phyloP scores from a whole-genome alignment of 2,329 filamentous ascomycete genomes.

The Colletotrichum tropicicola region DNA sequence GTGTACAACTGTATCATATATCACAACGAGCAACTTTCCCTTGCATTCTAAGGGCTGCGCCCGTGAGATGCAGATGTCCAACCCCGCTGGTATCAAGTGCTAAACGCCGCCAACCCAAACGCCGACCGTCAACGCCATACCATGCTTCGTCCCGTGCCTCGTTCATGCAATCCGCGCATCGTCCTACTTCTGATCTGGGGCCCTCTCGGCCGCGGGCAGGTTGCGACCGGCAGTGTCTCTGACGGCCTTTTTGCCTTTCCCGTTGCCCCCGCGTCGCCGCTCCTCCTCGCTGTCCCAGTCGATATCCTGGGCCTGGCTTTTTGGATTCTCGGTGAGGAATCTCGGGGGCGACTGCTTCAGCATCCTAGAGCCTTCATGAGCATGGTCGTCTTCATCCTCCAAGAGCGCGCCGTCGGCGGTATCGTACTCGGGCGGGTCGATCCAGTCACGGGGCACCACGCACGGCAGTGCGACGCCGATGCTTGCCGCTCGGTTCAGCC shows the following conservation, averaged over 20 bases:
- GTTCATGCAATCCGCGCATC: background rate
- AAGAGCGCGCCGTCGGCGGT: slow-evolving; percentile 76
- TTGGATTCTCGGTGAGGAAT: slow-evolving; percentile 35
- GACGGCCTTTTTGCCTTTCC: slow-evolving; percentile 54
- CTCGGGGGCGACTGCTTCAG: slow-evolving; percentile 48
- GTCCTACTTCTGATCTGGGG: slow-evolving; percentile 42
- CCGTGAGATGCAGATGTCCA: slow-evolving; percentile 22
- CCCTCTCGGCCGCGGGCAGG: slow-evolving; percentile 62
- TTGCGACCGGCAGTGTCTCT: slow-evolving; percentile 60
- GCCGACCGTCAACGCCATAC: slow-evolving; percentile 11
- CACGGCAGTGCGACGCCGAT: slow-evolving; percentile 85
- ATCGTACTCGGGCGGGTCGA: slow-evolving; percentile 80
- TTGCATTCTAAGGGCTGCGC: slow-evolving; percentile 15
- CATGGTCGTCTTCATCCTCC: slow-evolving; percentile 60
- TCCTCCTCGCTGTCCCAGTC: slow-evolving; percentile 58
- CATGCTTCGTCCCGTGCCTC: background rate
- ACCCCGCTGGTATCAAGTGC: slow-evolving; percentile 28
- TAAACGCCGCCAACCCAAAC: slow-evolving; percentile 16
- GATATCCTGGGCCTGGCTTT: slow-evolving; percentile 38
- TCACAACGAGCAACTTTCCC: slow-evolving; percentile 32
- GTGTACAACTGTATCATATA: slow-evolving; percentile 45
- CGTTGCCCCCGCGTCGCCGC: slow-evolving; percentile 46
- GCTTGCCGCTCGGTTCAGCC: slow-evolving; percentile 86
- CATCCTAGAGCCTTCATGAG: slow-evolving; percentile 67
- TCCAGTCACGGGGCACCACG: slow-evolving; percentile 84